Conservation (phyloP, 2,329 filamentous ascomycete species). For the Sphaerostilbella broomeana region DNA sequence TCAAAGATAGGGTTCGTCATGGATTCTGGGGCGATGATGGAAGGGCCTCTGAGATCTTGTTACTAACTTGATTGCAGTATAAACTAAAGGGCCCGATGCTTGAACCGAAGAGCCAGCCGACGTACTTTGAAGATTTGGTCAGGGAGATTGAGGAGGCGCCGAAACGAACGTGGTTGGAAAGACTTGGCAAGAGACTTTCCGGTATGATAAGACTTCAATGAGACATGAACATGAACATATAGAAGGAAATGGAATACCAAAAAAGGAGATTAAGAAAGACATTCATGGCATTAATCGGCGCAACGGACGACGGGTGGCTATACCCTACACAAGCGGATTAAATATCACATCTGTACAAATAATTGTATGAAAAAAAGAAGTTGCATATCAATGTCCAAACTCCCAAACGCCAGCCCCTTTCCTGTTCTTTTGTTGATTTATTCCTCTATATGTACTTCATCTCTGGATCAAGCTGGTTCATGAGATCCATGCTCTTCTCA, state of each 20-base stretch:
- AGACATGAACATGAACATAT: conserved; percentile 11
- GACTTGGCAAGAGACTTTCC: conserved; percentile 47
- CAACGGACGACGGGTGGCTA: conserved; percentile 29
- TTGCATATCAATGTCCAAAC: conserved; percentile 7
- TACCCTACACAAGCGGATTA: conserved; percentile 16
- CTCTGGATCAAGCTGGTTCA: conserved; percentile 75
- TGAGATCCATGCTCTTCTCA: conserved; percentile 89
- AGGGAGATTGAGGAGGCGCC: conserved; percentile 59
- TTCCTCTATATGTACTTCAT: conserved; percentile 63
- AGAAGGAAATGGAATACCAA: background rate
- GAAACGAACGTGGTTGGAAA: conserved; percentile 46
- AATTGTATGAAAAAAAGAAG: conserved; percentile 8
- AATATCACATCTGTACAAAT: conserved; percentile 17
- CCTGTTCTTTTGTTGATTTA: conserved; percentile 2
- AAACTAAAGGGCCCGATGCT: conserved; percentile 44
- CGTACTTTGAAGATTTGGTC: conserved; percentile 55
- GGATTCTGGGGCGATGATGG: background rate
- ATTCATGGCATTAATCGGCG: background rate
- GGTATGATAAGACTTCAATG: conserved; percentile 55
- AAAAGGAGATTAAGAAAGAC: background rate
- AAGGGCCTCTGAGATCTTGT: background rate
- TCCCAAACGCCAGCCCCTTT: conserved; percentile 12
- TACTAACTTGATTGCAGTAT: conserved; percentile 23
- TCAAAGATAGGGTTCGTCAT: conserved; percentile 45
- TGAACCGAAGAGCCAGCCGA: conserved; percentile 55